A percentile compares a stretch with the other conserved stretches of the same genome.
phyloP scores from a whole-genome alignment of 2,329 filamentous ascomycete genomes.

The Trichoderma sp. region DNA sequence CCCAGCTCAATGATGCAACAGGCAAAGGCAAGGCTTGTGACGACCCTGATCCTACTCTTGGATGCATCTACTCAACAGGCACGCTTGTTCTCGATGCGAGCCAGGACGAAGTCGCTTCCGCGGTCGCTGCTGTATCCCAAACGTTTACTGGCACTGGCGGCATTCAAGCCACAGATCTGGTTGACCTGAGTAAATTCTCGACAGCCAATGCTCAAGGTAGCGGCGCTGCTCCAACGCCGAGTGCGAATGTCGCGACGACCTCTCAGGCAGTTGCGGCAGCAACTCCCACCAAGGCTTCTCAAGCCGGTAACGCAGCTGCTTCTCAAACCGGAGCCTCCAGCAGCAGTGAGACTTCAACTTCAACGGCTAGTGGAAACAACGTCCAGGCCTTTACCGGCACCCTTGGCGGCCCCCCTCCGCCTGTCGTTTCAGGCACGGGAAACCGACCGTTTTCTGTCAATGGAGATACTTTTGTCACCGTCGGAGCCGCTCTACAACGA shows the following conservation, averaged over 20 bases:
- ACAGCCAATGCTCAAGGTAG: background rate
- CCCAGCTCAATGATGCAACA: background rate
- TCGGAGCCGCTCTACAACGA: slow-evolving; percentile 58
- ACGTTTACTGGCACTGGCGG: background rate
- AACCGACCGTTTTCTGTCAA: slow-evolving; percentile 58
- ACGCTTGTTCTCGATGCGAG: slow-evolving; percentile 5
- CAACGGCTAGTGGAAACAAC: background rate
- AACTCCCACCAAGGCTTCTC: background rate
- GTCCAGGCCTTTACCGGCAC: background rate
- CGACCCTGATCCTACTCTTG: background rate
- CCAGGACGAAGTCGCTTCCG: background rate
- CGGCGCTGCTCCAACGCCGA: background rate
- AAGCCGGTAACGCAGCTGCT: background rate
- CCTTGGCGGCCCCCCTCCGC: background rate
- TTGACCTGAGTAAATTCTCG: background rate
- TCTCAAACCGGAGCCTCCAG: background rate
- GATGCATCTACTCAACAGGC: background rate
- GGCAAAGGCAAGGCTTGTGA: background rate
- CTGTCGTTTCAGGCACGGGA: slow-evolving; percentile 21
- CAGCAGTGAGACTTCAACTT: background rate
- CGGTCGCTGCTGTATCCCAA: background rate
- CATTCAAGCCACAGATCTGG: background rate
- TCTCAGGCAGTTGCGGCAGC: background rate
- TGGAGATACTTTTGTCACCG: slow-evolving; percentile 58
- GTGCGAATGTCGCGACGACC: background rate